A percentile compares a stretch with the other conserved stretches of the same genome.
Evolutionary conservation across 495 filamentous ascomycete species (phyloP).

Genomic region (Beverwykella pulmonaria): DNA sequence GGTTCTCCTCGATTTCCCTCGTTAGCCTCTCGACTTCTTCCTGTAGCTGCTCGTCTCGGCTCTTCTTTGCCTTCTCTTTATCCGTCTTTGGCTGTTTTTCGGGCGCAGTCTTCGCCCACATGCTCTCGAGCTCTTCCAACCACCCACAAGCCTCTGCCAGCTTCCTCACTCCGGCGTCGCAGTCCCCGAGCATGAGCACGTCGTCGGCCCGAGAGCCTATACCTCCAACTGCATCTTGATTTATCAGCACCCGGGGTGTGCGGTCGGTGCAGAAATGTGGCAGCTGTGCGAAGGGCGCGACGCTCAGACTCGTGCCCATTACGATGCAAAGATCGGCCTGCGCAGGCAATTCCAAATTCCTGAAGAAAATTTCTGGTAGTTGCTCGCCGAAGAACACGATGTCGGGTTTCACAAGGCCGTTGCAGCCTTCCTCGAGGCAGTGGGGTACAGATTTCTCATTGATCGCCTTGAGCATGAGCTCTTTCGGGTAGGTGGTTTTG

Average conservation of each 20-base stretch:
- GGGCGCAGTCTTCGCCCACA: constrained; percentile 63
- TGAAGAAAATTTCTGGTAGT: constrained; percentile 71
- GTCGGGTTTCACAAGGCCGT: constrained; percentile 89
- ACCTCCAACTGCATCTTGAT: constrained; percentile 80
- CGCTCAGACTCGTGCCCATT: constrained; percentile 87
- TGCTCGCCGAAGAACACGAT: constrained; percentile 91
- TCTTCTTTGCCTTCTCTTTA: constrained; percentile 31
- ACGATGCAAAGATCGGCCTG: constrained; percentile 81
- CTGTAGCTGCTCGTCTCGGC: constrained; percentile 56
- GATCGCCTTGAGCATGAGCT: constrained; percentile 71
- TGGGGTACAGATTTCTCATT: constrained; percentile 64
- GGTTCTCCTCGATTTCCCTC: constrained; percentile 46
- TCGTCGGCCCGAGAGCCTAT: constrained; percentile 77
- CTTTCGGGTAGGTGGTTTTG: constrained; percentile 66
- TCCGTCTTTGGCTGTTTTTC: constrained; percentile 29
- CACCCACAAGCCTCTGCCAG: constrained; percentile 83
- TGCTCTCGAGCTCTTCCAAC: constrained; percentile 76
- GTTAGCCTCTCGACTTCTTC: constrained; percentile 49
- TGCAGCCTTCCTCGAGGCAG: constrained; percentile 63
- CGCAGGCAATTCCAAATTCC: constrained; percentile 56
- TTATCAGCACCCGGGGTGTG: constrained; percentile 80
- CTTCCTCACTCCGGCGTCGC: constrained; percentile 80
- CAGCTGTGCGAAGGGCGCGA: constrained; percentile 86
- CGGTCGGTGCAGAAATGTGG: constrained; percentile 63
- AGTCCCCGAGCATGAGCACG: constrained; percentile 72